Evolutionary conservation across 1,139 yeast genomes (phyloP).

Genomic region (Candida smagusa): DNA sequence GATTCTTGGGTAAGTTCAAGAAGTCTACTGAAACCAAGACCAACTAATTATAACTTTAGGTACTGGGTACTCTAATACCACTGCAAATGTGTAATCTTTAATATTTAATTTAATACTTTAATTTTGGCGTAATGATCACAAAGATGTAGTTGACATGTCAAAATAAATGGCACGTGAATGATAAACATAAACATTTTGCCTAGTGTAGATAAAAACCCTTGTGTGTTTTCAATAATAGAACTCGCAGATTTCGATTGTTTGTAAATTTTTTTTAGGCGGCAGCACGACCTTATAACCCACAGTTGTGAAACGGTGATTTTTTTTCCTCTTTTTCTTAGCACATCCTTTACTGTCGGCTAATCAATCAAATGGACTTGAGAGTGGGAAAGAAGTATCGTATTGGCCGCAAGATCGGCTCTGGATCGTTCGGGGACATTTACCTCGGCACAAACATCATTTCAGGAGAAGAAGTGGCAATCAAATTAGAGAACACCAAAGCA

Average conservation of each 20-base stretch:
- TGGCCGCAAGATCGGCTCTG: conserved; percentile 95
- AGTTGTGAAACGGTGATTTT: neutral
- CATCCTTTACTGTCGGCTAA: conserved; percentile 1
- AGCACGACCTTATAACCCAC: neutral
- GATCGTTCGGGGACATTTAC: conserved; percentile 96
- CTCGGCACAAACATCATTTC: conserved; percentile 89
- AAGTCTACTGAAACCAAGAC: conserved; percentile 21
- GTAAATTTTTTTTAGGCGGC: too few relatives aligned
- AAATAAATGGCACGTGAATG: too few relatives aligned
- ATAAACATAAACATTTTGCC: too few relatives aligned
- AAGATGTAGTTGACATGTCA: too few relatives aligned
- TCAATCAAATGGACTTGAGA: conserved; percentile 59
- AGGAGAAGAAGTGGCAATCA: conserved; percentile 97
- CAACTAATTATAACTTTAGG: conserved; percentile 3
- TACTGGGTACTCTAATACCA: conserved; percentile 2
- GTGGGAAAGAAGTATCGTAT: conserved; percentile 94
- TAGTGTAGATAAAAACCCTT: too few relatives aligned
- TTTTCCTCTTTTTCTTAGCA: neutral
- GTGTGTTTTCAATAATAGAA: too few relatives aligned
- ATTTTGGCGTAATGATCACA: neutral
- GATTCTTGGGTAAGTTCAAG: conserved; percentile 46
- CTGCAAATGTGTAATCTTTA: neutral
- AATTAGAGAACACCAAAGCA: conserved; percentile 84
- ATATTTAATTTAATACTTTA: conserved; percentile 4
- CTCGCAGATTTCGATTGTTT: too few relatives aligned